Evolutionary conservation across 768 basidiomycete species (phyloP).

Genomic region (Rhizopogon vesiculosus): DNA sequence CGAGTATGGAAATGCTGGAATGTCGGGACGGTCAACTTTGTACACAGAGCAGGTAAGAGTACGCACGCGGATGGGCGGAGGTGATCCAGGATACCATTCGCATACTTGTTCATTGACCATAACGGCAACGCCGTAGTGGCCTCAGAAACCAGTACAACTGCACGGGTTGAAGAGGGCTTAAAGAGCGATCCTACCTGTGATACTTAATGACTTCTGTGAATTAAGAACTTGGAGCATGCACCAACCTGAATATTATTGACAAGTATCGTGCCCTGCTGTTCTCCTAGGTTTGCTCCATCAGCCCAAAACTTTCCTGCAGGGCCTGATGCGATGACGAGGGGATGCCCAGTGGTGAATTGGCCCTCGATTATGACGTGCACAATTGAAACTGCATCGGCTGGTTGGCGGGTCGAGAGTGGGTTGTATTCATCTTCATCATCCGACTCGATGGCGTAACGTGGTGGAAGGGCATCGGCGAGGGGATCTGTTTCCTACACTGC

Average conservation of each 20-base stretch:
- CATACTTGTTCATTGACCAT: constrained; percentile 47
- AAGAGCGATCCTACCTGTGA: constrained; percentile 48
- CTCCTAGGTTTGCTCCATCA: constrained; percentile 44
- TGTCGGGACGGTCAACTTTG: background rate
- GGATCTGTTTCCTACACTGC: constrained; percentile 45
- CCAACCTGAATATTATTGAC: constrained; percentile 45
- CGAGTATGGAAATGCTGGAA: constrained; percentile 44
- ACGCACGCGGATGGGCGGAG: constrained; percentile 45
- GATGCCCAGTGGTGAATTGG: constrained; percentile 19
- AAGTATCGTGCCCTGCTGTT: constrained; percentile 42
- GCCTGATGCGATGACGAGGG: constrained; percentile 43
- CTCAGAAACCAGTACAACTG: constrained; percentile 51
- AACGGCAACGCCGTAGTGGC: constrained; percentile 41
- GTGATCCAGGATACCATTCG: constrained; percentile 33
- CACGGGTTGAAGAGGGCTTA: constrained; percentile 42
- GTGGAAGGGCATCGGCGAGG: constrained; percentile 50
- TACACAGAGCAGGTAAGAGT: background rate
- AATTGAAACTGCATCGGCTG: constrained; percentile 10
- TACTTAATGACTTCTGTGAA: background rate
- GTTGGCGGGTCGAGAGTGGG: constrained; percentile 25
- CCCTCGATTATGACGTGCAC: constrained; percentile 36
- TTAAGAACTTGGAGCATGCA: background rate
- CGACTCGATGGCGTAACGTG: constrained; percentile 60
- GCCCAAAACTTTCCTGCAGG: constrained; percentile 48
- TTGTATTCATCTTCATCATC: constrained; percentile 66